These are phyloP conservation scores for Schrenkiella parvula DNA, from an alignment of 345 rosid genomes.

Conservation along the genomic window DNA sequence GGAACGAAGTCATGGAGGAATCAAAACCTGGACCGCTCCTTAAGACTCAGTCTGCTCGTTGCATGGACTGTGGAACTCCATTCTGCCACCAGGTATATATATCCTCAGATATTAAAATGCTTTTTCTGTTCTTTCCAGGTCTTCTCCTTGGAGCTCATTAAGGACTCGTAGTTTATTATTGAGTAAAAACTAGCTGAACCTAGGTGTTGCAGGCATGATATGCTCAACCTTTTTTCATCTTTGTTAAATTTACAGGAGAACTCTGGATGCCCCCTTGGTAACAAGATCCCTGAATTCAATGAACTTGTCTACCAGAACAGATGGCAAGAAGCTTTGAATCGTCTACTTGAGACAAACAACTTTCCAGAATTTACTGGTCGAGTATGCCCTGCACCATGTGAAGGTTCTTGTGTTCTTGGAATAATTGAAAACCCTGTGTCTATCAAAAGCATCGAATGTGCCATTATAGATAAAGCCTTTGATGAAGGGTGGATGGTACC, in stretches of 20 bases:
- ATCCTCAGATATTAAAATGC: neutral
- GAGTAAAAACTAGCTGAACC: too few relatives aligned
- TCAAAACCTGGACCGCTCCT: constrained; percentile 77
- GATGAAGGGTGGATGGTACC: constrained; percentile 99
- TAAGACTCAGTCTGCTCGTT: constrained; percentile 95
- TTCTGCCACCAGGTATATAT: constrained; percentile 89
- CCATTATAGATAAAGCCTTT: constrained; percentile 92
- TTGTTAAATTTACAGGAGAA: constrained; percentile 53
- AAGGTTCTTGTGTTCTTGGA: constrained; percentile 99
- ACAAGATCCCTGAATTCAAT: constrained; percentile 98
- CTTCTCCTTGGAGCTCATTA: neutral
- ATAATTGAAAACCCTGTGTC: constrained; percentile 99
- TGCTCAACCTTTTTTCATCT: neutral
- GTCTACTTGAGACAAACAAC: constrained; percentile 95
- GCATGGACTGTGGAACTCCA: constrained; percentile 99
- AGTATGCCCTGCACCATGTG: constrained; percentile 99
- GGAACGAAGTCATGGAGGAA: constrained; percentile 92
- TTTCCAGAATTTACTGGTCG: constrained; percentile 99
- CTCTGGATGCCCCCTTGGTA: constrained; percentile 98
- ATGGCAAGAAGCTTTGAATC: constrained; percentile 96
- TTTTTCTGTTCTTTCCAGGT: neutral
- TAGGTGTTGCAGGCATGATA: neutral
- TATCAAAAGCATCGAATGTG: constrained; percentile 84
- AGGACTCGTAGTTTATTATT: neutral
- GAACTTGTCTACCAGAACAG: constrained; percentile 97